Evolutionary conservation across 768 basidiomycete species (phyloP).

Genomic region (Lactifluus echinatus): DNA sequence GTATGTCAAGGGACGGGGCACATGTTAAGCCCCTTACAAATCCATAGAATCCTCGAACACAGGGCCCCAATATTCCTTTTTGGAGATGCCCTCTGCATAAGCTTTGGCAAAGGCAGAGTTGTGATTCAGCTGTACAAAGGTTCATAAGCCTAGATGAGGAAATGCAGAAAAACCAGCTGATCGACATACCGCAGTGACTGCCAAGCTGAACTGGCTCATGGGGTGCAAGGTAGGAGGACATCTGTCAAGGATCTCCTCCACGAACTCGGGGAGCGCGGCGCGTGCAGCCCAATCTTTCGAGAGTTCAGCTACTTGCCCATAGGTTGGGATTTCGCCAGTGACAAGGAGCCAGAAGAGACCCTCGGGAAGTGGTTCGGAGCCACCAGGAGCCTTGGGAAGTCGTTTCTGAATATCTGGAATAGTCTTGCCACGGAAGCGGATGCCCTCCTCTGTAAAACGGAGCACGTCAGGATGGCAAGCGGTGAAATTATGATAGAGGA

Average conservation of each 20-base stretch:
- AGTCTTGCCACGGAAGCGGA: slow-evolving; percentile 95
- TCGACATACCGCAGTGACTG: slow-evolving; percentile 75
- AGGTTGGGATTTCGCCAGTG: slow-evolving; percentile 90
- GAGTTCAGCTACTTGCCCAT: slow-evolving; percentile 77
- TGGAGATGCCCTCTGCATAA: slow-evolving; percentile 84
- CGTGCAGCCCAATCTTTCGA: slow-evolving; percentile 95
- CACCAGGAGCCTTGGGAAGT: slow-evolving; percentile 84
- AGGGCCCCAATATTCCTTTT: slow-evolving; percentile 96
- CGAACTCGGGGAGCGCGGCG: slow-evolving; percentile 82
- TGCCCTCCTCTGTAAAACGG: slow-evolving; percentile 70
- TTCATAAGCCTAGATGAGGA: slow-evolving; percentile 6
- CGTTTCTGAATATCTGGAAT: slow-evolving; percentile 83
- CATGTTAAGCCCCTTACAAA: slow-evolving; percentile 38
- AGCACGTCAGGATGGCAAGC: slow-evolving; percentile 11
- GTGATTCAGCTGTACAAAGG: slow-evolving; percentile 62
- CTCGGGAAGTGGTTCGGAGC: slow-evolving; percentile 87
- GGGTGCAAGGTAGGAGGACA: slow-evolving; percentile 92
- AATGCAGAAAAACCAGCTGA: background rate
- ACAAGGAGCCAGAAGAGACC: slow-evolving; percentile 92
- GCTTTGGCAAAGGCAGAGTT: slow-evolving; percentile 95
- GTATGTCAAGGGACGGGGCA: background rate
- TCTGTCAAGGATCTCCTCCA: slow-evolving; percentile 94
- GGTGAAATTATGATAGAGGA: background rate
- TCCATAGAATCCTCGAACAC: slow-evolving; percentile 89
- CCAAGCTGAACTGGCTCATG: slow-evolving; percentile 97